Evolutionary conservation across 352 stramenopile genomes (phyloP).

Genomic region (Thalassiosira delicatula): DNA sequence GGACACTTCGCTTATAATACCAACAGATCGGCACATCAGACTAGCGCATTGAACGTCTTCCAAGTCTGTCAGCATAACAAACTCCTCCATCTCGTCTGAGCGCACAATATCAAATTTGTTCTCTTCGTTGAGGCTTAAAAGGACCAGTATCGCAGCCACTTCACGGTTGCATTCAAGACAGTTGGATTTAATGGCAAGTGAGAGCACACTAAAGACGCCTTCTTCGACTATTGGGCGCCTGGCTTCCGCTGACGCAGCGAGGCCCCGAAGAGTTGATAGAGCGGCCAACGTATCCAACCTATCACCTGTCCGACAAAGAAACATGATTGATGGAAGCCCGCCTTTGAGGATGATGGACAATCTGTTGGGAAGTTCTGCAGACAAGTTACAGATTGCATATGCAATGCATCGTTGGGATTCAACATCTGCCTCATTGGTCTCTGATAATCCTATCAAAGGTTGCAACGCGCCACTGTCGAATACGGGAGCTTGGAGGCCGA

Average conservation of each 20-base stretch:
- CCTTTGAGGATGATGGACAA: constrained; percentile 90
- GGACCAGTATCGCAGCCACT: constrained; percentile 89
- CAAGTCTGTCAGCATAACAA: constrained; percentile 89
- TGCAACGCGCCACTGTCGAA: constrained; percentile 88
- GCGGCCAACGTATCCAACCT: constrained; percentile 89
- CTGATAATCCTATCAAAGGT: constrained; percentile 87
- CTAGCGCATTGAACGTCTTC: constrained; percentile 80
- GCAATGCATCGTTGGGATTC: constrained; percentile 96
- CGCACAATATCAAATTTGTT: constrained; percentile 93
- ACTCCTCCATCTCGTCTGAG: constrained; percentile 78
- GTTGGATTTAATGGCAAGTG: constrained; percentile 87
- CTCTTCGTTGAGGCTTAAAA: constrained; percentile 91
- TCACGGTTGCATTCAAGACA: constrained; percentile 88
- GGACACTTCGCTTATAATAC: constrained; percentile 92
- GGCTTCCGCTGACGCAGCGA: constrained; percentile 87
- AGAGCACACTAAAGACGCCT: constrained; percentile 87
- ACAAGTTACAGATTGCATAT: constrained; percentile 95
- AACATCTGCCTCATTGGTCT: constrained; percentile 87
- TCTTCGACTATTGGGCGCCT: constrained; percentile 89
- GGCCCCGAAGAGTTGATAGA: constrained; percentile 89
- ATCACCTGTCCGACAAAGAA: constrained; percentile 91
- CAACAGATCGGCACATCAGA: constrained; percentile 85
- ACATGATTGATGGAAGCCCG: constrained; percentile 93
- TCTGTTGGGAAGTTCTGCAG: constrained; percentile 87
- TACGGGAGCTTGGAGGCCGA: constrained; percentile 77